Percentiles rank a stretch among this genome's conserved stretches.
Evolutionary conservation across 2,329 filamentous ascomycete genomes (phyloP).

Genomic region (Plectosphaerella sp.): DNA sequence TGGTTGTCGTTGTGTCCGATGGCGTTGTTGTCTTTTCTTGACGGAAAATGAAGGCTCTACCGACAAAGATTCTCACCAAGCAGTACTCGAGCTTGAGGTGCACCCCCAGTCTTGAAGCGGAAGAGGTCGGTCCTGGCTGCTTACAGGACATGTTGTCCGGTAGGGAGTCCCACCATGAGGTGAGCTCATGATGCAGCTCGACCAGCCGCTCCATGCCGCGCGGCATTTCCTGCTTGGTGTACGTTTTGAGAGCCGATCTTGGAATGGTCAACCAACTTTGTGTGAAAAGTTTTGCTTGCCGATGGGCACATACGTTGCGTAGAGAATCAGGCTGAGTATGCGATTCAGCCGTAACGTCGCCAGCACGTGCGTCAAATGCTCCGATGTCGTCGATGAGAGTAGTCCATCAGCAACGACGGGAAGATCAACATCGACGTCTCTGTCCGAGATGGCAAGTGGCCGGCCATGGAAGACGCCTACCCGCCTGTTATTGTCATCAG

Average conservation of each 20-base stretch:
- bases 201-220: conserved; percentile 26
- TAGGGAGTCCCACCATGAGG: conserved; percentile 32
- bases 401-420: conserved; percentile 41
- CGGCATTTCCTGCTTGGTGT: conserved; percentile 23
- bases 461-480: conserved; percentile 53
- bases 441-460: conserved; percentile 46
- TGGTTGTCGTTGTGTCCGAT: neutral
- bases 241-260: conserved; percentile 28
- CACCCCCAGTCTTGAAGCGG: conserved; percentile 40
- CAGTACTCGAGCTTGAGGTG: conserved; percentile 50
- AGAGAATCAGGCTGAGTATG: conserved; percentile 26
- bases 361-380: conserved; percentile 41
- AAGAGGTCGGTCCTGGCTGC: conserved; percentile 32
- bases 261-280: conserved; percentile 2
- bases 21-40: conserved; percentile 4
- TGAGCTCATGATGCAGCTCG: conserved; percentile 29
- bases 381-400: conserved; percentile 31
- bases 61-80: conserved; percentile 47
- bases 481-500: conserved; percentile 27
- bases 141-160: conserved; percentile 20
- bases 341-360: conserved; percentile 33
- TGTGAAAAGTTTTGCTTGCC: conserved; percentile 1
- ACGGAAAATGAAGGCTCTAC: conserved; percentile 47
- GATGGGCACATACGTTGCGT: conserved; percentile 28
- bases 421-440: conserved; percentile 49